Conservation (phyloP, 257 asterid species). For the Capsicum chinense region DNA sequence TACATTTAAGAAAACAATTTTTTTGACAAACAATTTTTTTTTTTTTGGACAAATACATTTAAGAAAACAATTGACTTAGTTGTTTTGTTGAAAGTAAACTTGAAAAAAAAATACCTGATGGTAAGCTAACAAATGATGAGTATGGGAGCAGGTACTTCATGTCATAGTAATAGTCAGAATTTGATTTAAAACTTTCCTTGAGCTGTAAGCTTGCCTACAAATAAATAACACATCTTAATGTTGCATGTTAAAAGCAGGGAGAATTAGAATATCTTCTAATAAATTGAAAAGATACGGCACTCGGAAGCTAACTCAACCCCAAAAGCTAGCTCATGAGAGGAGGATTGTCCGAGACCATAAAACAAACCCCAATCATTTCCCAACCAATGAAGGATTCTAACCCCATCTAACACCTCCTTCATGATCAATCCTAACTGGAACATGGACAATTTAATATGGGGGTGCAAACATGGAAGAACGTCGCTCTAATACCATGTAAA, state of each 20-base stretch:
- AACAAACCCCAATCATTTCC: background rate
- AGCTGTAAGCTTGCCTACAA: conserved; percentile 41
- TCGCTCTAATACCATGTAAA: background rate
- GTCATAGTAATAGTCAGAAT: conserved; percentile 62
- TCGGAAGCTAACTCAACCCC: background rate
- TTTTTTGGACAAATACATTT: background rate
- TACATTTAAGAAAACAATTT: background rate
- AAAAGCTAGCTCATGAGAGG: background rate
- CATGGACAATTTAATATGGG: too few relatives aligned
- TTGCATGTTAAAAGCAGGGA: background rate
- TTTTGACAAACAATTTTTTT: too few relatives aligned
- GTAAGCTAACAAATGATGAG: conserved; percentile 57
- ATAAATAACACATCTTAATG: conserved; percentile 14
- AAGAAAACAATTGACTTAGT: background rate
- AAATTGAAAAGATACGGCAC: background rate
- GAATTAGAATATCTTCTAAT: background rate
- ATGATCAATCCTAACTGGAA: background rate
- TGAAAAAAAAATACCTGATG: conserved; percentile 46
- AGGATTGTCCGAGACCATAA: background rate
- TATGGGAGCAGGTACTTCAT: conserved; percentile 69
- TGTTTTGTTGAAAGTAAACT: too few relatives aligned
- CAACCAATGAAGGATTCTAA: background rate
- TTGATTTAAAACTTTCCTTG: conserved; percentile 31
- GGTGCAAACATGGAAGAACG: background rate
- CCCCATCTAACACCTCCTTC: background rate